Conservation (phyloP, 495 filamentous ascomycete genomes). For the Pseudevernia furfuracea region DNA sequence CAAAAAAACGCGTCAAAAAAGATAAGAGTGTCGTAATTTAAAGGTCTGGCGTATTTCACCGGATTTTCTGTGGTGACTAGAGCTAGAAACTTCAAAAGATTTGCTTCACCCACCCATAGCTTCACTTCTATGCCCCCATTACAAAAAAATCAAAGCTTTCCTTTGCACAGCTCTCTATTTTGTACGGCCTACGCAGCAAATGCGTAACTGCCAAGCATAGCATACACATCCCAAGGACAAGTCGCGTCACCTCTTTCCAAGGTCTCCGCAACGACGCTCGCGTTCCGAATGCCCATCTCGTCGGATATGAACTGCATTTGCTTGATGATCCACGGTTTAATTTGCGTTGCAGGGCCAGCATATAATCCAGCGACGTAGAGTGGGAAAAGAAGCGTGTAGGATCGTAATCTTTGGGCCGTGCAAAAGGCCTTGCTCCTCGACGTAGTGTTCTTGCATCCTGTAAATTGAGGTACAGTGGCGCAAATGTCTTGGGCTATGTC, state of each 20-base stretch:
- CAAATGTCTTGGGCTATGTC: slow-evolving; percentile 29
- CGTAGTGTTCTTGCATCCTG: slow-evolving; percentile 16
- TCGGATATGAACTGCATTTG: slow-evolving; percentile 27
- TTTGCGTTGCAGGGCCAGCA: slow-evolving; percentile 7
- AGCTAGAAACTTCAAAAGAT: too few relatives aligned
- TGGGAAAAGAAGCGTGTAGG: slow-evolving; percentile 30
- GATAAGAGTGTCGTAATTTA: too few relatives aligned
- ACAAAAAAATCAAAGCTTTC: background rate
- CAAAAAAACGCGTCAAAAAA: too few relatives aligned
- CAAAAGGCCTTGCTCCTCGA: slow-evolving; percentile 7
- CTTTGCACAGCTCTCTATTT: background rate
- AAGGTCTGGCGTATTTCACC: too few relatives aligned
- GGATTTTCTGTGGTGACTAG: too few relatives aligned
- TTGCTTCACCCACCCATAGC: too few relatives aligned
- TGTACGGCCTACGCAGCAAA: slow-evolving; percentile 20
- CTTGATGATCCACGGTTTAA: slow-evolving; percentile 28
- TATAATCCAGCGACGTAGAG: slow-evolving; percentile 28
- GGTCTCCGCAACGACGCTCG: slow-evolving; percentile 24
- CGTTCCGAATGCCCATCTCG: slow-evolving; percentile 29
- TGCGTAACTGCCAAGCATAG: slow-evolving; percentile 33
- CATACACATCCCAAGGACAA: slow-evolving; percentile 31
- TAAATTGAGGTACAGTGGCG: slow-evolving; percentile 29
- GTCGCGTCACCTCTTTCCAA: slow-evolving; percentile 18
- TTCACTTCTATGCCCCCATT: too few relatives aligned
- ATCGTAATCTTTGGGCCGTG: slow-evolving; percentile 23